phyloP scores from a whole-genome alignment of 352 stramenopile genomes.

The Globisporangium polare region DNA sequence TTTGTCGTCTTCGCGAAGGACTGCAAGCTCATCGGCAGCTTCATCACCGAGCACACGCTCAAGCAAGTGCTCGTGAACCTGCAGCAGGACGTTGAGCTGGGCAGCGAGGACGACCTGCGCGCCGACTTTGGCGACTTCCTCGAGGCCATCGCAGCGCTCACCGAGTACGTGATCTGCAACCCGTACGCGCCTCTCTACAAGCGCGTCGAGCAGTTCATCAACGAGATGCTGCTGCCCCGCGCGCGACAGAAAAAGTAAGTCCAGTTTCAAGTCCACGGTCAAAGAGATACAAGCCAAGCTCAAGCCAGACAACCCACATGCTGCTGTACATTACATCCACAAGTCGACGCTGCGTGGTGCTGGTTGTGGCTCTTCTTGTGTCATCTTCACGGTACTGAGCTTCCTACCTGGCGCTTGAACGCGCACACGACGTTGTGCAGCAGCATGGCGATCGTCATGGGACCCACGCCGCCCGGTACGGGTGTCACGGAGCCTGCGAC shows the following conservation, averaged over 20 bases:
- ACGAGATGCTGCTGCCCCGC: slow-evolving; percentile 65
- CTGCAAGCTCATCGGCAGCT: slow-evolving; percentile 72
- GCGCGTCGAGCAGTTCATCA: slow-evolving; percentile 73
- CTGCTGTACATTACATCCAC: slow-evolving; percentile 1
- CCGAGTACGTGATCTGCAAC: slow-evolving; percentile 76
- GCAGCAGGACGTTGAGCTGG: slow-evolving; percentile 45
- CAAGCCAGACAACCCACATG: not conserved
- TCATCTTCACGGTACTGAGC: slow-evolving; percentile 18
- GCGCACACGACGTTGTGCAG: slow-evolving; percentile 86
- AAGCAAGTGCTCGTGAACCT: slow-evolving; percentile 76
- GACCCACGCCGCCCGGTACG: slow-evolving; percentile 97
- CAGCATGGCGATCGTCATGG: slow-evolving; percentile 98
- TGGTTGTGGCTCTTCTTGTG: not conserved
- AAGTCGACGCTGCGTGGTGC: slow-evolving; percentile 1
- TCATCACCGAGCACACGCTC: slow-evolving; percentile 74
- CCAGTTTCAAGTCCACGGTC: not conserved
- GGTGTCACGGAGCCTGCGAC: slow-evolving; percentile 94
- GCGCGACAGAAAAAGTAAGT: slow-evolving; percentile 67
- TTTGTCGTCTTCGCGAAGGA: slow-evolving; percentile 63
- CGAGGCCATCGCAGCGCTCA: slow-evolving; percentile 67
- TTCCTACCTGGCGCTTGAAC: slow-evolving; percentile 62
- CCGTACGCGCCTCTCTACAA: slow-evolving; percentile 75
- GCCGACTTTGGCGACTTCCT: slow-evolving; percentile 68
- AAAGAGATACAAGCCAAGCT: not conserved
- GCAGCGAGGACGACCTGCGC: slow-evolving; percentile 37